phyloP scores from a whole-genome alignment of 2,329 filamentous ascomycete species.

The Alternaria gaisen region DNA sequence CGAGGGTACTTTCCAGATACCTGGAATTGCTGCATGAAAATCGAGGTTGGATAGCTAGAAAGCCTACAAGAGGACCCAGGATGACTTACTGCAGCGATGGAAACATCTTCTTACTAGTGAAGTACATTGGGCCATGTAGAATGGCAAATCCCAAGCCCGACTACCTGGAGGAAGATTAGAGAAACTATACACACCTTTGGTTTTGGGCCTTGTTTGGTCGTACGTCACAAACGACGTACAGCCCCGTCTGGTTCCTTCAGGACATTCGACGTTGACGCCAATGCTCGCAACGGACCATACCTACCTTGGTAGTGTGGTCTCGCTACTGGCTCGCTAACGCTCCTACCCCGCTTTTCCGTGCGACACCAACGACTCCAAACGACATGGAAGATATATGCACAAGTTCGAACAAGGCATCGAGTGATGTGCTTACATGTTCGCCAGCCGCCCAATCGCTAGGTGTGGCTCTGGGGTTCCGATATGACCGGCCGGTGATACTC shows the following conservation, averaged over 20 bases:
- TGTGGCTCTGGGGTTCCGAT: background rate
- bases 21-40: background rate
- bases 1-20: background rate
- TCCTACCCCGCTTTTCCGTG: background rate
- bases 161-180: background rate
- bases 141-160: background rate
- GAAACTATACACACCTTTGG: background rate
- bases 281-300: background rate
- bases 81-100: background rate
- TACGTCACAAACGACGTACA: background rate
- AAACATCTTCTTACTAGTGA: background rate
- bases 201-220: background rate
- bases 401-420: background rate
- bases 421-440: background rate
- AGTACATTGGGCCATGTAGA: background rate
- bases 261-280: background rate
- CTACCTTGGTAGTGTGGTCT: background rate
- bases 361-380: background rate
- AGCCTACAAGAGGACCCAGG: background rate
- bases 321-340: background rate
- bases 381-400: background rate
- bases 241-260: background rate
- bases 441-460: background rate
- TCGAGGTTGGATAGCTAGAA: rapidly evolving
- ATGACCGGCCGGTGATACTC: no score